Evolutionary conservation across 2,329 filamentous ascomycete genomes (phyloP).

Genomic region (Colletotrichum sublineola): DNA sequence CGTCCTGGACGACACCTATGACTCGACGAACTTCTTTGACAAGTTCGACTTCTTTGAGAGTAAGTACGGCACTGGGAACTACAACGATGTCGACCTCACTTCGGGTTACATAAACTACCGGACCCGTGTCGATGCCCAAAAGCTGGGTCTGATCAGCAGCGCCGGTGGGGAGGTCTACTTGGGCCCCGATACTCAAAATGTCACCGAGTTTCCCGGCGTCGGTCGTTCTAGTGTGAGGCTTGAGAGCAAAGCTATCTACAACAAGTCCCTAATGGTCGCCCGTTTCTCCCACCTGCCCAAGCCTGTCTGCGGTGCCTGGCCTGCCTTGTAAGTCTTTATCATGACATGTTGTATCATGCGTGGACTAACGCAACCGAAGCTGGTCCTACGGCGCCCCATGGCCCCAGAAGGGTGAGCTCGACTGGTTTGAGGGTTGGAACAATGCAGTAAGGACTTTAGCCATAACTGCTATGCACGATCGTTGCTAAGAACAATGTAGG

Average conservation of each 20-base stretch:
- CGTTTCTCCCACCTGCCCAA: constrained; percentile 78
- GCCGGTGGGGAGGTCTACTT: constrained; percentile 54
- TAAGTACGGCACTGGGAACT: constrained; percentile 40
- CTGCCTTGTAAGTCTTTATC: constrained; percentile 67
- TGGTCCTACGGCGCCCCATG: constrained; percentile 67
- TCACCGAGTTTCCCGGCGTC: constrained; percentile 44
- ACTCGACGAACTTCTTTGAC: constrained; percentile 60
- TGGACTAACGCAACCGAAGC: constrained; percentile 45
- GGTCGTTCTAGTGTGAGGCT: constrained; percentile 73
- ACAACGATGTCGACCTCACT: constrained; percentile 67
- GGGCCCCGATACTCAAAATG: constrained; percentile 52
- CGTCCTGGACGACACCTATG: constrained; percentile 58
- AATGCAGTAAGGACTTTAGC: constrained; percentile 49
- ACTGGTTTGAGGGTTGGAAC: constrained; percentile 78
- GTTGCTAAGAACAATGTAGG: constrained; percentile 59
- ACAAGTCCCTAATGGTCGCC: constrained; percentile 76
- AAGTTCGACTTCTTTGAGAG: constrained; percentile 60
- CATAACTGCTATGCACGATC: constrained; percentile 39
- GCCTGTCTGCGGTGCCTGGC: constrained; percentile 77
- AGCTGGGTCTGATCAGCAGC: constrained; percentile 52
- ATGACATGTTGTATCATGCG: too few species aligned
- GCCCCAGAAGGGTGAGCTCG: constrained; percentile 74
- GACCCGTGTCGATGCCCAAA: constrained; percentile 51
- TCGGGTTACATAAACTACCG: constrained; percentile 73
- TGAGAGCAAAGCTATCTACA: constrained; percentile 73